Percentiles rank a stretch among this genome's conserved stretches.
phyloP scores from a whole-genome alignment of 306 rosid species.

The Cyclanthera cordifolia region DNA sequence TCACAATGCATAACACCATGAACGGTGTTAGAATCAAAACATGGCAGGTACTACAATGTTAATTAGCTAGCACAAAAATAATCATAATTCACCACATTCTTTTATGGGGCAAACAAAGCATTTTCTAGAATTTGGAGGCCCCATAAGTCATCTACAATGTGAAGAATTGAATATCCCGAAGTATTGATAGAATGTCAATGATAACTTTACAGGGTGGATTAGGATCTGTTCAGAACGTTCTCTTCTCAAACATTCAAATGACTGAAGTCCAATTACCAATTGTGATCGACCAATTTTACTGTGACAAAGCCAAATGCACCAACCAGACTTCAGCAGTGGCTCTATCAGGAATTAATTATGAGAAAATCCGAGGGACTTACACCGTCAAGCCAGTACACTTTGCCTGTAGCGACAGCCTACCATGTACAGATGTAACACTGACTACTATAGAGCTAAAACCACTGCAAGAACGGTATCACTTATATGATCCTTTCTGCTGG shows the following conservation, averaged over 20 bases:
- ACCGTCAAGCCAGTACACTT: constrained; percentile 87
- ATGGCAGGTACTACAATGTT: constrained; percentile 66
- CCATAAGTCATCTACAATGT: neutral
- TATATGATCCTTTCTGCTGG: constrained; percentile 92
- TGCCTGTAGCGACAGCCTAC: constrained; percentile 89
- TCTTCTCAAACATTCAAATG: constrained; percentile 82
- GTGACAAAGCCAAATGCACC: constrained; percentile 63
- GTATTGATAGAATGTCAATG: neutral
- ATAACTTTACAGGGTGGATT: constrained; percentile 65
- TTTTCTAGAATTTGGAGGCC: neutral
- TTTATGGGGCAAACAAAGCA: neutral
- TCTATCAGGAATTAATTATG: constrained; percentile 77
- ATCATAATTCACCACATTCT: neutral
- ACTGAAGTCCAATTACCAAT: constrained; percentile 84
- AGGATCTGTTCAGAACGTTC: constrained; percentile 81
- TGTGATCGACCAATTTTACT: constrained; percentile 92
- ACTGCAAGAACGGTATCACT: constrained; percentile 62
- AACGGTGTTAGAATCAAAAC: constrained; percentile 95
- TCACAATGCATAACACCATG: constrained; percentile 82
- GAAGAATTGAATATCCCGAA: neutral
- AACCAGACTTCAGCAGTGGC: constrained; percentile 81
- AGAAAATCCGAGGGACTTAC: constrained; percentile 72
- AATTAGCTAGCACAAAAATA: neutral
- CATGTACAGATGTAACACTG: constrained; percentile 74
- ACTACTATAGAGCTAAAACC: constrained; percentile 63